Conservation (phyloP, 2,329 filamentous ascomycete species). For the Plenodomus biglobosus region DNA sequence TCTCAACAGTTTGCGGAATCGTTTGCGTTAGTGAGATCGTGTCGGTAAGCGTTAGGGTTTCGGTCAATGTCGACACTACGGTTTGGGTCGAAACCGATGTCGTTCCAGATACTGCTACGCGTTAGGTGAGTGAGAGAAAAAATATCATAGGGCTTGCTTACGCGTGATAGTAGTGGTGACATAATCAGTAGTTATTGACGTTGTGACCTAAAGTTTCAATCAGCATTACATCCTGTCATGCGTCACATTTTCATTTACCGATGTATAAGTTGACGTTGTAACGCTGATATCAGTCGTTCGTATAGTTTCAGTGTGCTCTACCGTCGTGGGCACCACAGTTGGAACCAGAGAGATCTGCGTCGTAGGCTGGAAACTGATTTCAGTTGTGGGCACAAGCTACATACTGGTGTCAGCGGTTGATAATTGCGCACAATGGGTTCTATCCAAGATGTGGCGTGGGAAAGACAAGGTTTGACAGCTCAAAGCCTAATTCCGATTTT, state of each 20-base stretch:
- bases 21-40: slow-evolving; percentile 7
- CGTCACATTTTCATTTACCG: slow-evolving; percentile 1
- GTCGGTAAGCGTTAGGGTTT: slow-evolving; percentile 7
- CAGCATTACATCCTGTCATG: not conserved
- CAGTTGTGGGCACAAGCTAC: slow-evolving; percentile 20
- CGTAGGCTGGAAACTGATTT: slow-evolving; percentile 10
- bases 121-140: not conserved
- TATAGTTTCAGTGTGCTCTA: slow-evolving; percentile 11
- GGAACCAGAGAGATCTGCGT: slow-evolving; percentile 12
- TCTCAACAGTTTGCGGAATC: slow-evolving; percentile 1
- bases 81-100: slow-evolving; percentile 13
- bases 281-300: slow-evolving; percentile 18
- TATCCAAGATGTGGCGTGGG: not conserved
- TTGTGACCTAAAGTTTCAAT: slow-evolving; percentile 2
- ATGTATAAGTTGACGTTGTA: slow-evolving; percentile 21
- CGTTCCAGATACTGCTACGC: slow-evolving; percentile 7
- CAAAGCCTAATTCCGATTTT: too few species aligned
- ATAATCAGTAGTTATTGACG: slow-evolving; percentile 4
- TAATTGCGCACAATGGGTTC: not conserved
- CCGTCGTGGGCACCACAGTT: slow-evolving; percentile 11
- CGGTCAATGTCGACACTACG: slow-evolving; percentile 13
- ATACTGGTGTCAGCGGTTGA: not conserved
- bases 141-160: not conserved
- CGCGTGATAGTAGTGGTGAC: slow-evolving; percentile 4
- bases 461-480: too few species aligned